A percentile compares a stretch with the other conserved stretches of the same genome.
These are phyloP conservation scores for Lichtheimia ornata DNA, from an alignment of 371 early-diverging fungal genomes.

Conservation along the genomic window DNA sequence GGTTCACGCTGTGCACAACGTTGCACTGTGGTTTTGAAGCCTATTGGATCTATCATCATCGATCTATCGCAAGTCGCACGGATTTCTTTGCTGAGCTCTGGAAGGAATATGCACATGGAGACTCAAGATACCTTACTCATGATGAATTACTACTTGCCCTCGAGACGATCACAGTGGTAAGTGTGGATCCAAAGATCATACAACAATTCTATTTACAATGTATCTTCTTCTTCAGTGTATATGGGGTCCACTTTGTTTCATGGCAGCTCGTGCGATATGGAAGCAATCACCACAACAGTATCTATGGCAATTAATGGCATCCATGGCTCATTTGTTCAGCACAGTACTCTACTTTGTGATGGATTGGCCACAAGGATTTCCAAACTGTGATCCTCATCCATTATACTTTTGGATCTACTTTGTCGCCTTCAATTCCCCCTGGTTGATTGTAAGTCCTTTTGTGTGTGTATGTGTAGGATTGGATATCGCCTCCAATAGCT, in stretches of 20 bases:
- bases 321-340: constrained; percentile 39
- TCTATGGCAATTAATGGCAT: constrained; percentile 67
- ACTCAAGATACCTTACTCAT: constrained; percentile 82
- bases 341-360: constrained; percentile 38
- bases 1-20: constrained; percentile 78
- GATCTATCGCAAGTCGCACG: constrained; percentile 63
- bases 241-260: constrained; percentile 78
- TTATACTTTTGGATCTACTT: constrained; percentile 50
- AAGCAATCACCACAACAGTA: constrained; percentile 63
- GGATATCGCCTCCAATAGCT: background rate
- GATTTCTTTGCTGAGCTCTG: constrained; percentile 78
- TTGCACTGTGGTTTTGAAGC: constrained; percentile 89
- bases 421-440: constrained; percentile 42
- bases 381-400: constrained; percentile 38
- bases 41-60: constrained; percentile 74
- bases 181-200: constrained; percentile 12
- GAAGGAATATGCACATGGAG: constrained; percentile 90
- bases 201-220: constrained; percentile 4
- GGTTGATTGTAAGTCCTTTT: constrained; percentile 33
- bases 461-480: background rate
- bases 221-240: constrained; percentile 47
- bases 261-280: constrained; percentile 67
- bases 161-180: constrained; percentile 88
- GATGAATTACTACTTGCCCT: constrained; percentile 81
- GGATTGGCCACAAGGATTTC: constrained; percentile 34